Evolutionary conservation across 495 filamentous ascomycete genomes (phyloP).

Genomic region (Neurospora sp.): DNA sequence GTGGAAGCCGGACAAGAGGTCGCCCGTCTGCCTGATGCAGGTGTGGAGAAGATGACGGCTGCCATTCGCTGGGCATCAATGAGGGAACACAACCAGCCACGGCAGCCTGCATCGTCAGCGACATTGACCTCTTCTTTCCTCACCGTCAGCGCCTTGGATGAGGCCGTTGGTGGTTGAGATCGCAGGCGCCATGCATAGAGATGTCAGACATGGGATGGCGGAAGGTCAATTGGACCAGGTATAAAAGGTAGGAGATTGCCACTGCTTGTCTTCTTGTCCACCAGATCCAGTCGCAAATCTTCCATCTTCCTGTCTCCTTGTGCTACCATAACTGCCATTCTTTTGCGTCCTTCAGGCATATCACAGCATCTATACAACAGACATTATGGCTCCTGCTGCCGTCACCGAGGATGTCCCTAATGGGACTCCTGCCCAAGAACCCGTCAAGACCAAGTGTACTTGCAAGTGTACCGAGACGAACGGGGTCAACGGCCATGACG

Average conservation of each 20-base stretch:
- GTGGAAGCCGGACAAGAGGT: neutral
- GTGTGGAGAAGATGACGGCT: neutral
- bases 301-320: neutral
- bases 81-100: neutral
- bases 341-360: neutral
- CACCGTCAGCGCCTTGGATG: neutral
- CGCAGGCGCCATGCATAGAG: neutral
- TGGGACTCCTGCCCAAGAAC: neutral
- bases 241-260: neutral
- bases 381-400: neutral
- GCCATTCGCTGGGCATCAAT: neutral
- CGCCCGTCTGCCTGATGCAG: neutral
- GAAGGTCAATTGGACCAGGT: neutral
- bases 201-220: neutral
- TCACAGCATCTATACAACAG: neutral
- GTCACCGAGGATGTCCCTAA: neutral
- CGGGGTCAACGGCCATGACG: neutral
- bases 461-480: neutral
- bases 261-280: neutral
- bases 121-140: neutral
- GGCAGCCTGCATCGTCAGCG: neutral
- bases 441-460: neutral
- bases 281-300: neutral
- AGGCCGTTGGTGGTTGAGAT: neutral
- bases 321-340: neutral